phyloP scores from a whole-genome alignment of 2,329 filamentous ascomycete species.

The Colletotrichum ledebouriae region DNA sequence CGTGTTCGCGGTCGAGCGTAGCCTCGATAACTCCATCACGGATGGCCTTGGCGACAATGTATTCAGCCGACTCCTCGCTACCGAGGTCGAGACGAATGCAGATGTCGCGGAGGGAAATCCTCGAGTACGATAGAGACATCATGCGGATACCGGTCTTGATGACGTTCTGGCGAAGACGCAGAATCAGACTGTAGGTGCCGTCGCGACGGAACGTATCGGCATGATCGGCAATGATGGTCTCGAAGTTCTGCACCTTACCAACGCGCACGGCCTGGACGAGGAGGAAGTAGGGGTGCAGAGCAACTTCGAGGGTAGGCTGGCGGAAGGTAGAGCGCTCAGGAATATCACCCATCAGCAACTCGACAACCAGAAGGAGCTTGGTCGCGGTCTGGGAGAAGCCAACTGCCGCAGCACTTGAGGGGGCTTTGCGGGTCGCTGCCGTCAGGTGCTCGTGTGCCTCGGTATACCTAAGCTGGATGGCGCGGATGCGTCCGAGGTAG shows the following conservation, averaged over 20 bases:
- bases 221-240: conserved; percentile 86
- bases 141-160: conserved; percentile 99
- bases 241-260: conserved; percentile 94
- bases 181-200: conserved; percentile 93
- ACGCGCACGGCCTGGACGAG: conserved; percentile 96
- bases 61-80: conserved; percentile 97
- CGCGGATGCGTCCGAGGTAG: conserved; percentile 95
- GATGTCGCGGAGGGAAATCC: conserved; percentile 96
- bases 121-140: conserved; percentile 98
- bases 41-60: conserved; percentile 99
- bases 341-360: conserved; percentile 98
- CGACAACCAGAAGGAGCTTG: conserved; percentile 96
- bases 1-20: conserved; percentile 90
- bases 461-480: conserved; percentile 96
- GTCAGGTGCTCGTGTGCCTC: conserved; percentile 96
- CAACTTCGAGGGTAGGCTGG: conserved; percentile 85
- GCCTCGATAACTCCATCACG: conserved; percentile 97
- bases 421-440: conserved; percentile 94
- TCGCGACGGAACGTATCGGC: conserved; percentile 90
- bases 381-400: conserved; percentile 97
- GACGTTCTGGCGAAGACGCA: conserved; percentile 96
- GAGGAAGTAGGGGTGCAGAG: conserved; percentile 92
- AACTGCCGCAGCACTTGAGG: conserved; percentile 87
- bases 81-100: conserved; percentile 94
- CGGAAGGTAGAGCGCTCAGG: conserved; percentile 96